Evolutionary conservation across 2,329 filamentous ascomycete genomes (phyloP).

Genomic region (Botrytis galanthina): DNA sequence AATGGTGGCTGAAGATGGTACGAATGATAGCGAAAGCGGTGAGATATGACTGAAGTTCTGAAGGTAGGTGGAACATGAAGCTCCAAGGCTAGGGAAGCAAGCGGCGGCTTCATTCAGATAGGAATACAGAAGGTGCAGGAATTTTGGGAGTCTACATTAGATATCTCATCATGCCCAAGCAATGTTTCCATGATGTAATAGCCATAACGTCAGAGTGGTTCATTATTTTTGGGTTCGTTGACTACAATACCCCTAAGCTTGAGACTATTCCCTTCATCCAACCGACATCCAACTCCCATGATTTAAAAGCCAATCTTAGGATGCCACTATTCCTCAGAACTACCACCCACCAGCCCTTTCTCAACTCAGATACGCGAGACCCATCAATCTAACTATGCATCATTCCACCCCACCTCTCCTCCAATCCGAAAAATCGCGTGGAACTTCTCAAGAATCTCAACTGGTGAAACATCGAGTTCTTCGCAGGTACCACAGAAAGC

Average conservation of each 20-base stretch:
- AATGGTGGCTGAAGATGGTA: background rate
- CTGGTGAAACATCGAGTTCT: background rate
- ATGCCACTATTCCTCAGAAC: background rate
- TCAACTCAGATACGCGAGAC: background rate
- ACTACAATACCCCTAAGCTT: background rate
- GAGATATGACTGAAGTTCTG: background rate
- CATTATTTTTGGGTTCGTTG: background rate
- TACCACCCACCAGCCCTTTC: background rate
- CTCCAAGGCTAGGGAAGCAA: background rate
- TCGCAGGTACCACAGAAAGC: background rate
- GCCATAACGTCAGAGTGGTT: background rate
- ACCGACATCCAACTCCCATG: background rate
- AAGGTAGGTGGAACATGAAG: background rate
- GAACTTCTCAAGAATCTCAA: background rate
- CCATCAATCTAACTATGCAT: background rate
- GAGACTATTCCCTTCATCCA: background rate
- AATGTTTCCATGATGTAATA: background rate
- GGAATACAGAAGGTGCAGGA: background rate
- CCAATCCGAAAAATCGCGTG: background rate
- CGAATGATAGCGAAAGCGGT: background rate
- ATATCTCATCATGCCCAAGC: background rate
- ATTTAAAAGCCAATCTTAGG: background rate
- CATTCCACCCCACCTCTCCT: background rate
- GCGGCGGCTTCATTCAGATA: background rate
- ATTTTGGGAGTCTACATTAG: background rate